Evolutionary conservation across 192 early-diverging fungal species (phyloP).

Genomic region (Coemansia sp.): DNA sequence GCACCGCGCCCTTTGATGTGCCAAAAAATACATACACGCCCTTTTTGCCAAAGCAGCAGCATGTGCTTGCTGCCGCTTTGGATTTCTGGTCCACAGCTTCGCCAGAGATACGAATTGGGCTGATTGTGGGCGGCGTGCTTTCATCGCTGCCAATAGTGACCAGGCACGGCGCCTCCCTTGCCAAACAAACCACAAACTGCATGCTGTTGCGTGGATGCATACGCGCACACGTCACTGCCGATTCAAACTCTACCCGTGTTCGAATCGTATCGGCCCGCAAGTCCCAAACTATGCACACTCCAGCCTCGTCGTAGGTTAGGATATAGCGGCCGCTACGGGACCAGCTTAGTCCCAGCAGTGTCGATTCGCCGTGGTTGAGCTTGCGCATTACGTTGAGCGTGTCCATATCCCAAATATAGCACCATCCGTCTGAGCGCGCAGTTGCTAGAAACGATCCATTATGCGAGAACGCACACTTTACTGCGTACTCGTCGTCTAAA

Average conservation of each 20-base stretch:
- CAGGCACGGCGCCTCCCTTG: slow-evolving; percentile 39
- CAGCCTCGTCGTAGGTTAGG: slow-evolving; percentile 74
- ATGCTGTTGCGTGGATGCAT: slow-evolving; percentile 70
- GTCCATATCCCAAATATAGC: slow-evolving; percentile 86
- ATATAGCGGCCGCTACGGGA: slow-evolving; percentile 73
- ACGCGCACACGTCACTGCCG: slow-evolving; percentile 66
- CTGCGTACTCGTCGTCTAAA: slow-evolving; percentile 66
- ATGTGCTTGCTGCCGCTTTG: slow-evolving; percentile 45
- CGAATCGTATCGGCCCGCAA: slow-evolving; percentile 56
- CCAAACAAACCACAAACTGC: slow-evolving; percentile 32
- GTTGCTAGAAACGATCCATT: slow-evolving; percentile 78
- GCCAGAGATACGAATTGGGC: slow-evolving; percentile 19
- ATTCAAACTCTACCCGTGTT: slow-evolving; percentile 64
- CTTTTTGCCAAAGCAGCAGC: slow-evolving; percentile 52
- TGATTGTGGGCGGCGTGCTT: slow-evolving; percentile 1
- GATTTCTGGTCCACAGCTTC: slow-evolving; percentile 23
- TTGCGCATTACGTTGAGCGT: slow-evolving; percentile 70
- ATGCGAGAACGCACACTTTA: slow-evolving; percentile 73
- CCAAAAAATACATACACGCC: slow-evolving; percentile 42
- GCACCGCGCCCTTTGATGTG: slow-evolving; percentile 31
- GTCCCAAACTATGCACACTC: slow-evolving; percentile 90
- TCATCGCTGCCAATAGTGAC: slow-evolving; percentile 16
- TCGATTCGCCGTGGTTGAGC: slow-evolving; percentile 72
- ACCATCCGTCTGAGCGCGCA: slow-evolving; percentile 74
- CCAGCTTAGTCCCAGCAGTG: slow-evolving; percentile 83